Percentiles rank a stretch among this genome's conserved stretches.
Evolutionary conservation across 2,329 filamentous ascomycete species (phyloP).

Genomic region (Zasmidium cellare): DNA sequence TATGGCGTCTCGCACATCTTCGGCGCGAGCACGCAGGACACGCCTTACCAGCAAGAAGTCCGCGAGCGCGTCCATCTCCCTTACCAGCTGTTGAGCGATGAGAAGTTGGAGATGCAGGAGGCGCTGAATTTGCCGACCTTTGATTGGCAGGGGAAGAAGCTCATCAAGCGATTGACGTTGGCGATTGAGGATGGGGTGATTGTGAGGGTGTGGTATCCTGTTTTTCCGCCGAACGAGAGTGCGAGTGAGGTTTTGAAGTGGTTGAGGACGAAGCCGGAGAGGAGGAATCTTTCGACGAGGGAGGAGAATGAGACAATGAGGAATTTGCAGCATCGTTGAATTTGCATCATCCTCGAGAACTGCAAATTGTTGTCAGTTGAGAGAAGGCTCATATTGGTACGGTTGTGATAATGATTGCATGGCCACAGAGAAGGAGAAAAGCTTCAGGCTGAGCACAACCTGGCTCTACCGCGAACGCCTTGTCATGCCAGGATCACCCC

Average conservation of each 20-base stretch:
- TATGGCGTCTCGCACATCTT: constrained; percentile 39
- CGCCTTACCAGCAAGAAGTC: constrained; percentile 41
- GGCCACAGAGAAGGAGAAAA: too few relatives aligned
- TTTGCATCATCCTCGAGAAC: too few relatives aligned
- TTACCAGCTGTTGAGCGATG: constrained; percentile 45
- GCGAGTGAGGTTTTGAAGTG: constrained; percentile 40
- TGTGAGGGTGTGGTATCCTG: constrained; percentile 45
- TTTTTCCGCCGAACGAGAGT: constrained; percentile 44
- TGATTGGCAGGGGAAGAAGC: constrained; percentile 38
- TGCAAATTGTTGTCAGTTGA: too few relatives aligned
- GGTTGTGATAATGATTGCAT: too few relatives aligned
- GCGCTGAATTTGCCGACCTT: constrained; percentile 41
- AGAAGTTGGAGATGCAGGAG: constrained; percentile 36
- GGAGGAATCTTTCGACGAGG: constrained; percentile 3
- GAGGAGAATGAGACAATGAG: constrained; percentile 10
- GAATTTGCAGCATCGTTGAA: constrained; percentile 29
- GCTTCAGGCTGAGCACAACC: too few relatives aligned
- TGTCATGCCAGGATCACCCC: too few relatives aligned
- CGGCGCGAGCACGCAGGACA: constrained; percentile 42
- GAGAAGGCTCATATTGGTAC: too few relatives aligned
- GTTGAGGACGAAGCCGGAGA: constrained; percentile 12
- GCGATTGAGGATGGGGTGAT: constrained; percentile 42
- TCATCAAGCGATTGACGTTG: constrained; percentile 42
- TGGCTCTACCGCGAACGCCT: too few relatives aligned
- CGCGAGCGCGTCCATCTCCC: constrained; percentile 41